A percentile compares a stretch with the other conserved stretches of the same genome.
Evolutionary conservation across 2,329 filamentous ascomycete genomes (phyloP).

Genomic region (Trichoderma breve): DNA sequence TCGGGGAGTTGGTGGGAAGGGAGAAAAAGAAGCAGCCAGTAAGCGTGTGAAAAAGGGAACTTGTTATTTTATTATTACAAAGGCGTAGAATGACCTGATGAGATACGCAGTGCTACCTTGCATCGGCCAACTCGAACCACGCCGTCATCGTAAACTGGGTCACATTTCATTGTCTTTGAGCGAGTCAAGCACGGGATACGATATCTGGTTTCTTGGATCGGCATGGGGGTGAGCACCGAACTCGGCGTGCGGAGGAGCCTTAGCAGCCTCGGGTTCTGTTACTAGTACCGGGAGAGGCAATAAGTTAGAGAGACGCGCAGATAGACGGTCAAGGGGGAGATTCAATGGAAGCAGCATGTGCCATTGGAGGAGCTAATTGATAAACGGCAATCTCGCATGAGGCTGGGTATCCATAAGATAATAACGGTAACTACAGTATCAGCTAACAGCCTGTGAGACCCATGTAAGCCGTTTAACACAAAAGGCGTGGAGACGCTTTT

Average conservation of each 20-base stretch:
- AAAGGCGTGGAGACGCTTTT: neutral
- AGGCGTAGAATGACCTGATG: neutral
- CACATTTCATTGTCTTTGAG: neutral
- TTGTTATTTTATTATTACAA: neutral
- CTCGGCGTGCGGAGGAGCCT: conserved; percentile 11
- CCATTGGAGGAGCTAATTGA: neutral
- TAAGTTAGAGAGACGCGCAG: conserved; percentile 2
- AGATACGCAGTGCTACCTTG: neutral
- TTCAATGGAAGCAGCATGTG: neutral
- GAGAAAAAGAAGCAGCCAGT: neutral
- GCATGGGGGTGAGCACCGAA: conserved; percentile 6
- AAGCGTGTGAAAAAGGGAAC: neutral
- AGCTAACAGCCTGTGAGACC: neutral
- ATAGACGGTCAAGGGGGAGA: neutral
- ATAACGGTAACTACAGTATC: neutral
- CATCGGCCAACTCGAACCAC: conserved; percentile 3
- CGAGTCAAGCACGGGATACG: neutral
- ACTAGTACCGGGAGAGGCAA: neutral
- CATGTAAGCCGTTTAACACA: neutral
- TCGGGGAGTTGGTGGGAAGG: neutral
- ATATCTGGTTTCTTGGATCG: neutral
- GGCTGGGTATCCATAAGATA: neutral
- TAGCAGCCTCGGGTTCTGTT: neutral
- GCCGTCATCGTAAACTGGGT: neutral
- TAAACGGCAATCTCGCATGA: neutral